These are phyloP conservation scores for Malus hybrid DNA, from an alignment of 331 rosid genomes.

Conservation along the genomic window DNA sequence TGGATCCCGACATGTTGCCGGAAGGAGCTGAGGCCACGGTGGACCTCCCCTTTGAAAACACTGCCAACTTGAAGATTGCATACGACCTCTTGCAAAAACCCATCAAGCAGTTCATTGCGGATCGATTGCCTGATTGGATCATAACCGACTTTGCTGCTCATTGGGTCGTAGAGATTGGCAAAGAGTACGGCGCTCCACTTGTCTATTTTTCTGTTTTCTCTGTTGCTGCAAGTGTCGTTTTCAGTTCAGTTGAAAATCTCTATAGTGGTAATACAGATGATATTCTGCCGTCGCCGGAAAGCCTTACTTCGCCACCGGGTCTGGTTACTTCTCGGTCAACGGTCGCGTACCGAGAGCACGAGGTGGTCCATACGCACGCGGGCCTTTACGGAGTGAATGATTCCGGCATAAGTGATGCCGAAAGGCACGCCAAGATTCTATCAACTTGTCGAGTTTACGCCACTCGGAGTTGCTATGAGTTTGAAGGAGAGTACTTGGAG, in stretches of 20 bases:
- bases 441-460: slow-evolving; percentile 8
- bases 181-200: slow-evolving; percentile 18
- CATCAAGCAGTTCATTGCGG: slow-evolving; percentile 2
- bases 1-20: slow-evolving; percentile 14
- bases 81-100: background rate
- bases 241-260: background rate
- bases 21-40: slow-evolving; percentile 31
- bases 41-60: slow-evolving; percentile 32
- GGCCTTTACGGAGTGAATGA: background rate
- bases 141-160: background rate
- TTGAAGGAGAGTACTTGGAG: slow-evolving; percentile 33
- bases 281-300: background rate
- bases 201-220: slow-evolving; percentile 1
- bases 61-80: background rate
- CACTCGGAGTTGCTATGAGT: slow-evolving; percentile 26
- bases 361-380: background rate
- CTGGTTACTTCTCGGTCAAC: slow-evolving; percentile 14
- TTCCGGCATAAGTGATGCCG: slow-evolving; percentile 1
- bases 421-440: background rate
- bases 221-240: background rate
- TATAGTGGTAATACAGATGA: background rate
- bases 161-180: slow-evolving; percentile 19
- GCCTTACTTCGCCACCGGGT: background rate
- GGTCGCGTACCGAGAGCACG: slow-evolving; percentile 5
- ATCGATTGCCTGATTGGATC: background rate